Evolutionary conservation across 164 flowering plant genomes (phyloP), one percentile per base, ranked within the genome.

Genomic region (Berberis thunbergii): DNA sequence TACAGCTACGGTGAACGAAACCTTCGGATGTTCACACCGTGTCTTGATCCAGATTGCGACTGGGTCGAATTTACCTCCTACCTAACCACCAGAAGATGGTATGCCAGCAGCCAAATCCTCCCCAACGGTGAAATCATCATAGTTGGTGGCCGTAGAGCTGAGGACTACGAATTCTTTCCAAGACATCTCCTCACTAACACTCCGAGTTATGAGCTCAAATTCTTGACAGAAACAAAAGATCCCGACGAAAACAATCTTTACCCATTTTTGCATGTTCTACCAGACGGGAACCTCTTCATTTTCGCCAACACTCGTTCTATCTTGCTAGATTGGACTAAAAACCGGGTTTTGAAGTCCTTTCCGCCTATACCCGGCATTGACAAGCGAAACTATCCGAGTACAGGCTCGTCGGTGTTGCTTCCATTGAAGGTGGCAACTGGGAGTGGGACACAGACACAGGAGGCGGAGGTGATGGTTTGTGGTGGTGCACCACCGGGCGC

Each of bases 381-480:
- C 6, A 77, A 81, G 38, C 49, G 89, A 46, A 84, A 76, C 67
- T 93, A 88, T 67, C 98, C 97, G 1, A 77, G 88, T 57, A 77
- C 94, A 1, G 96, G 98, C 2, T 93, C 98, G 1, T 86, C 98
- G 0, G 92, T 78, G 0, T 49, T 93, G 70, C 88, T 93, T 13
- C 96, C 97, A 0, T 43, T 85, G 8, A 43, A 10, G 7, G 39
- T 78, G 2, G 26, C 68, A 26, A 70, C 44, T 42, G 39, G 1
- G 10, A 52, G 48, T 2, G 57, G 11, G 3, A 12, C 42, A 26
- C 46, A 43, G 50, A 11, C 40, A 49, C 72, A 77, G 43, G 80
- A 39, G n/a, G 79, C 74, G 44, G 97, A 93, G 72, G 78, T 93
- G 9, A 61, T 88, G 88, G 65, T 93, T 3, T 93, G 97, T 69